phyloP scores from a whole-genome alignment of 768 basidiomycete genomes.

The Pleurotus giganteus region DNA sequence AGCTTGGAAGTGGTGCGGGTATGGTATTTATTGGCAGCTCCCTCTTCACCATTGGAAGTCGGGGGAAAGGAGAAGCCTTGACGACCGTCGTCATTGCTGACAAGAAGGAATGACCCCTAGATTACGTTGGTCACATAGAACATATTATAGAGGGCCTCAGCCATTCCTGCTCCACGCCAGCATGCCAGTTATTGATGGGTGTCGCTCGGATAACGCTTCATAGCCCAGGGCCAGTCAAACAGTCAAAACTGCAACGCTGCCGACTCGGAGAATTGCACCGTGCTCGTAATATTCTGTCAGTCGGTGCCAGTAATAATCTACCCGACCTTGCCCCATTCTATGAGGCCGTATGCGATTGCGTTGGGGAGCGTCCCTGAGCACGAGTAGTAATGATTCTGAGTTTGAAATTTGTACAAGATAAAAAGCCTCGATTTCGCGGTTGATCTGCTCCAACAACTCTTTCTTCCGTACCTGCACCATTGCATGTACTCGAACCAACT shows the following conservation, averaged over 20 bases:
- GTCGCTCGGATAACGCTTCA: no score
- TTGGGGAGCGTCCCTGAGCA: not conserved
- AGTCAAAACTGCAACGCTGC: no score
- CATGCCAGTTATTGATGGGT: no score
- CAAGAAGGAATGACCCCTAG: not conserved
- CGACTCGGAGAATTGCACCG: no score
- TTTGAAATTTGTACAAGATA: not conserved
- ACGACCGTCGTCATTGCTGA: not conserved
- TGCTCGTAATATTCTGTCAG: no score
- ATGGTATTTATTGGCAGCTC: slow-evolving; percentile 76
- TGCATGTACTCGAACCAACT: slow-evolving; percentile 98
- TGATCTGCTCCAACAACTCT: not conserved
- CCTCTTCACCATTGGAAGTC: slow-evolving; percentile 42
- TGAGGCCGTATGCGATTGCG: no score
- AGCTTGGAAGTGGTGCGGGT: slow-evolving; percentile 61
- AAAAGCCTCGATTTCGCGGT: not conserved
- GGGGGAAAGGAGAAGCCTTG: not conserved
- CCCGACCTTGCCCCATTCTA: no score
- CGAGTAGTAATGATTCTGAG: not conserved
- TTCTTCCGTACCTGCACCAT: slow-evolving; percentile 40
- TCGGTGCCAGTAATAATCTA: no score
- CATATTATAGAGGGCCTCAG: no score
- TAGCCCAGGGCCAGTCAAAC: no score
- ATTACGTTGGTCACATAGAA: no score
- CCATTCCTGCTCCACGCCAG: no score